Evolutionary conservation across 495 filamentous ascomycete species (phyloP), one percentile per base, ranked within the genome.

Genomic region (Pyrenopolyporus hunteri): DNA sequence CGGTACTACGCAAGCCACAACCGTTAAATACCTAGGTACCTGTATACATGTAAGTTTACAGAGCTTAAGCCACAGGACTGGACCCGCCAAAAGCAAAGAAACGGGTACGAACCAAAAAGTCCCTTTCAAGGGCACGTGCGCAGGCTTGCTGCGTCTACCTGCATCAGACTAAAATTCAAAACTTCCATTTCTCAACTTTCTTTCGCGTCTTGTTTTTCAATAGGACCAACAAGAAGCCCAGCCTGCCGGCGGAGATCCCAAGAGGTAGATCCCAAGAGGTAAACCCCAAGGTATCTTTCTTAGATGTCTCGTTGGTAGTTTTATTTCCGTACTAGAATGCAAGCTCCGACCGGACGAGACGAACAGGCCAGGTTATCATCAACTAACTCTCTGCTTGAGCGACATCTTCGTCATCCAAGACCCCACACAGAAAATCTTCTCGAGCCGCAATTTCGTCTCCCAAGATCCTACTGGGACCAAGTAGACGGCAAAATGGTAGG

Each of bases 401-500:
- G 43, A 11, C 29, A 47, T 44, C 47, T 48, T 51, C 58, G 40
- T 11, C 40, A 48, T 40, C 32, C 40, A 53, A 53, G 45, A n/a
- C 51, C 54, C 37, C 37, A 49, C 13, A 39, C 43, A 2, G 58
- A 63, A 10, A 20, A 50, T 6, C n/a, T n/a, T n/a, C 33, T 62
- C 23, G 52, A 62, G 33, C 22, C 42, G 11, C 29, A 47, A 37
- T 42, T 48, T 51, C 58, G 40, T 11, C 40, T 43, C 46, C 32
- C 40, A 53, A 53, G 45, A n/a, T 55, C 54, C 37, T 37, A 49
- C 13, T 45, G 35, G 1, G 58, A 63, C 7, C 14, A 50, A 4
- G 11, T 58, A 35, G 45, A 42, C 47, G 51, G 63, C 57, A 67
- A 54, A 31, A 67, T 67, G 63, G 63, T 67, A 63, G n/a, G 63